Evolutionary conservation across 495 filamentous ascomycete genomes (phyloP).

Genomic region (Aspergillus bridgeri): DNA sequence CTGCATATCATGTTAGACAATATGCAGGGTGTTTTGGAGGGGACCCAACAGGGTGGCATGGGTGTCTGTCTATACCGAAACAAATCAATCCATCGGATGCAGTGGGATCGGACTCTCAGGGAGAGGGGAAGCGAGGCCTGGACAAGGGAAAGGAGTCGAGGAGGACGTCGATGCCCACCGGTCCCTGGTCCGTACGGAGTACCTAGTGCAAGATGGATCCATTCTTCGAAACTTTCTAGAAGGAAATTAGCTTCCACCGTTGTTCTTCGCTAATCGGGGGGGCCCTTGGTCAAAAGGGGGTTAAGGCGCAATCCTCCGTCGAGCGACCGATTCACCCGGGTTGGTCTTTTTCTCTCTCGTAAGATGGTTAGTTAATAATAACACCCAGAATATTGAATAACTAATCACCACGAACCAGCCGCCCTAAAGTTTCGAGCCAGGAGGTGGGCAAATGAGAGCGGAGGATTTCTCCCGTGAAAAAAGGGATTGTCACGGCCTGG

Average conservation of each 20-base stretch:
- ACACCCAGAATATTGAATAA: too few relatives aligned
- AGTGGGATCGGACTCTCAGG: neutral
- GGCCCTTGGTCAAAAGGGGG: neutral
- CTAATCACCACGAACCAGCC: neutral
- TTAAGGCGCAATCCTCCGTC: neutral
- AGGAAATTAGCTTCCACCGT: constrained; percentile 29
- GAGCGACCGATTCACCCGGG: neutral
- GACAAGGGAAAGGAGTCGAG: too few relatives aligned
- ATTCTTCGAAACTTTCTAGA: constrained; percentile 28
- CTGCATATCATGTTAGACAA: constrained; percentile 19
- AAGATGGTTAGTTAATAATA: neutral
- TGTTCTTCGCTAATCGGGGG: constrained; percentile 6
- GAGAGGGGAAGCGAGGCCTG: neutral
- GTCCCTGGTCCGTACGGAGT: too few relatives aligned
- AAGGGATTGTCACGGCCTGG: neutral
- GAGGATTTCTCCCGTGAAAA: neutral
- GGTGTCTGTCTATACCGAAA: neutral
- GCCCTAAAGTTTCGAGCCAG: constrained; percentile 6
- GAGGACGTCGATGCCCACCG: neutral
- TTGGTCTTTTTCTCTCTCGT: neutral
- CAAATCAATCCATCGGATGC: neutral
- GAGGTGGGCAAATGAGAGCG: neutral
- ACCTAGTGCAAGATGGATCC: constrained; percentile 4
- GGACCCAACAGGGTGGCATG: neutral
- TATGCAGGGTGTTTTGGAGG: constrained; percentile 7